Conservation (phyloP, 208 protist species). For the Novymonas esmeraldas region DNA sequence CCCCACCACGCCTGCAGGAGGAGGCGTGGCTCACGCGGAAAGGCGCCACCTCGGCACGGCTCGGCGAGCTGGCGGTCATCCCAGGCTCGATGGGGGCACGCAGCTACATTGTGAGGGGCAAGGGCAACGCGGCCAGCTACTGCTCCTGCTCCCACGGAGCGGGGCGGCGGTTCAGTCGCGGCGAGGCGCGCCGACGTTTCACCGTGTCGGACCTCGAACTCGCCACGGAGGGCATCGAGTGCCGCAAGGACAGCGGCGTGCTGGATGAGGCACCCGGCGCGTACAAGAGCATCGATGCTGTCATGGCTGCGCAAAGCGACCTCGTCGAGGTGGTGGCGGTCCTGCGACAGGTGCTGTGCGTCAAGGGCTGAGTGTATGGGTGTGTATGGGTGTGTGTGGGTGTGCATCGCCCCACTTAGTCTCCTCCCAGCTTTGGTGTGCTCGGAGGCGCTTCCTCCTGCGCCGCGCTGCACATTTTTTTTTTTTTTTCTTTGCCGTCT, state of each 20-base stretch:
- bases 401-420: not conserved
- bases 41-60: conserved; percentile 78
- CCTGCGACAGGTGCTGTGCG: conserved; percentile 81
- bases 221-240: conserved; percentile 72
- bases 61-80: conserved; percentile 85
- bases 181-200: conserved; percentile 79
- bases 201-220: conserved; percentile 71
- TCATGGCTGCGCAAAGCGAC: conserved; percentile 81
- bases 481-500: not conserved
- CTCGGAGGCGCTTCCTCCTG: too few species aligned
- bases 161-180: conserved; percentile 72
- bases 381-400: not conserved
- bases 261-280: conserved; percentile 86
- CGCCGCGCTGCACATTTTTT: not conserved
- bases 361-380: conserved; percentile 70
- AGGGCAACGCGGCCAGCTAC: conserved; percentile 75
- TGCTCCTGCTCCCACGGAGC: conserved; percentile 87
- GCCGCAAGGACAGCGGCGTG: conserved; percentile 78
- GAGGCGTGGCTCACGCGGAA: conserved; percentile 88
- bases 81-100: conserved; percentile 87
- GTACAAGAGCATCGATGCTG: conserved; percentile 90
- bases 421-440: too few species aligned
- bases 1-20: too few species aligned
- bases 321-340: conserved; percentile 77
- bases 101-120: conserved; percentile 90